Evolutionary conservation across 177 flowering plant species (phyloP).

Genomic region (Vitis hybrid): DNA sequence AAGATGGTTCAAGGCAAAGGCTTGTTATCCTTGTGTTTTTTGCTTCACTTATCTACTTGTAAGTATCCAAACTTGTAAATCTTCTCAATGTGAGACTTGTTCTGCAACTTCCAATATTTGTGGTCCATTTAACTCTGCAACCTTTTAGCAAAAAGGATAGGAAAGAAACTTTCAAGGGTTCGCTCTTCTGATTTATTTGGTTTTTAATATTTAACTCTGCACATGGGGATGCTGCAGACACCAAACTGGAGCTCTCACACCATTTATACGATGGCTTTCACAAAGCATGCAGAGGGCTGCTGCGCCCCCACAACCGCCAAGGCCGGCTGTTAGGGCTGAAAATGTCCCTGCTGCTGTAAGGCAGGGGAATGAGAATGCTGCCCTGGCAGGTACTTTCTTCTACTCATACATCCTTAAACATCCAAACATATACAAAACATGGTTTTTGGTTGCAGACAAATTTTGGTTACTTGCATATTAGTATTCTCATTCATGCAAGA

Average conservation of each 20-base stretch:
- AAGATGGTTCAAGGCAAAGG: constrained; percentile 94
- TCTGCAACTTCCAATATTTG: background rate
- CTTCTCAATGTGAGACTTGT: background rate
- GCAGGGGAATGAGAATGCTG: constrained; percentile 60
- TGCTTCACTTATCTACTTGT: constrained; percentile 77
- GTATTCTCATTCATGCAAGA: background rate
- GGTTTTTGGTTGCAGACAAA: background rate
- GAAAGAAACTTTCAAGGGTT: too few relatives aligned
- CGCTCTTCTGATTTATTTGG: background rate
- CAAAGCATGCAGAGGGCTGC: constrained; percentile 90
- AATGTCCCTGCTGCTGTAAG: constrained; percentile 51
- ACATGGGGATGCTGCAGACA: constrained; percentile 49
- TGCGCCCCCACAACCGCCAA: constrained; percentile 75
- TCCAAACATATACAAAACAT: background rate
- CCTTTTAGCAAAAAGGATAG: too few relatives aligned
- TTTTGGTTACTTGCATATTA: background rate
- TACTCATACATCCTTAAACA: background rate
- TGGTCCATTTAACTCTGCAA: too few relatives aligned
- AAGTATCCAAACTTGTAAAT: constrained; percentile 28
- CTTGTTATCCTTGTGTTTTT: constrained; percentile 74
- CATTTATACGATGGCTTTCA: constrained; percentile 82
- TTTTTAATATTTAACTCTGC: constrained; percentile 7
- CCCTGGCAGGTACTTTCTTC: constrained; percentile 51
- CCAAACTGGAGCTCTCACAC: constrained; percentile 94
- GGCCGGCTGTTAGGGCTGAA: constrained; percentile 61